These are phyloP conservation scores for Ramularia endophylla DNA, from an alignment of 2,329 filamentous ascomycete species.

Conservation along the genomic window DNA sequence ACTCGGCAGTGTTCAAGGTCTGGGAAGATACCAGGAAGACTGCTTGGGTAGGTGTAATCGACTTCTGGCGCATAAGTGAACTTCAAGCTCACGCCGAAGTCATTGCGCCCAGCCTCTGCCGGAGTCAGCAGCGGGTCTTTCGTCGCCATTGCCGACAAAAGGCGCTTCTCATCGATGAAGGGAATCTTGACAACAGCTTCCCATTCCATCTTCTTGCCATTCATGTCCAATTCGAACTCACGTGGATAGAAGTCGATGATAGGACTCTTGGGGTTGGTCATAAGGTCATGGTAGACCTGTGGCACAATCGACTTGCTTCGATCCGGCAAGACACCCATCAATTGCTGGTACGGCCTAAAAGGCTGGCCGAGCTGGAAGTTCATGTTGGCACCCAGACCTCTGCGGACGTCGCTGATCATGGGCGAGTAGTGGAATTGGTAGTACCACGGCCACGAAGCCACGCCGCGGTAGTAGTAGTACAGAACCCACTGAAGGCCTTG, in stretches of 20 bases:
- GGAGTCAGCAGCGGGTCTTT: slow-evolving; percentile 72
- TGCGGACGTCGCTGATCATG: slow-evolving; percentile 92
- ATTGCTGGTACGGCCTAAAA: slow-evolving; percentile 89
- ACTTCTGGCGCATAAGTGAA: slow-evolving; percentile 77
- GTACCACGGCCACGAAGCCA: slow-evolving; percentile 98
- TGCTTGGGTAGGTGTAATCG: slow-evolving; percentile 80
- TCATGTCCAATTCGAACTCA: slow-evolving; percentile 98
- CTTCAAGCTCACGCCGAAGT: slow-evolving; percentile 86
- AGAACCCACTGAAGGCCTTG: slow-evolving; percentile 97
- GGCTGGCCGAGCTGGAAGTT: slow-evolving; percentile 92
- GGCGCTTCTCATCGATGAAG: slow-evolving; percentile 88
- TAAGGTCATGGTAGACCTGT: slow-evolving; percentile 76
- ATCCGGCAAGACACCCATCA: slow-evolving; percentile 97
- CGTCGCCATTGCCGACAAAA: slow-evolving; percentile 79
- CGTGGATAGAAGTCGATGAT: slow-evolving; percentile 98
- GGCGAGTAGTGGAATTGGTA: slow-evolving; percentile 96
- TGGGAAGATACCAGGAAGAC: slow-evolving; percentile 82
- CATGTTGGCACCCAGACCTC: slow-evolving; percentile 78
- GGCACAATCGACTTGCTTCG: slow-evolving; percentile 97
- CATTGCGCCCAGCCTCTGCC: slow-evolving; percentile 76
- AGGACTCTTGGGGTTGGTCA: slow-evolving; percentile 84
- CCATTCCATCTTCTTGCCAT: slow-evolving; percentile 99
- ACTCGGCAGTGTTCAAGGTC: slow-evolving; percentile 83
- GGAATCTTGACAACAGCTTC: slow-evolving; percentile 98
- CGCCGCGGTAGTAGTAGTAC: slow-evolving; percentile 95